Conservation (phyloP, 2,329 filamentous ascomycete genomes). For the Penicillium sp. region DNA sequence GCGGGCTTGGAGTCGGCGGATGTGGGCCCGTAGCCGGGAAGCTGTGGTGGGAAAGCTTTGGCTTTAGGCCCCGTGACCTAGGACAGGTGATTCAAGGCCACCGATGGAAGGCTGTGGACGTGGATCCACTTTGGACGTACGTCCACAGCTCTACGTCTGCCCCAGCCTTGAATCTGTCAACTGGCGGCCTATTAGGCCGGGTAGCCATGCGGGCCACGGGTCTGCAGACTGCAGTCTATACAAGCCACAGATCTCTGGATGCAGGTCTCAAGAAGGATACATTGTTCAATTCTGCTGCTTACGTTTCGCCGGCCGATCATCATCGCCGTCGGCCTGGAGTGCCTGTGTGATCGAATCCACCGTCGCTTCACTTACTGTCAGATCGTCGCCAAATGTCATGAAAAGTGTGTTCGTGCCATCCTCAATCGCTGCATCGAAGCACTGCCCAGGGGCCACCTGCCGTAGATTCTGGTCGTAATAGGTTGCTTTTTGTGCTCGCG, state of each 20-base stretch:
- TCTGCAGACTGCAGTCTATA: constrained; percentile 6
- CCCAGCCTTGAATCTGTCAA: not conserved
- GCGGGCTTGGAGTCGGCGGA: constrained; percentile 15
- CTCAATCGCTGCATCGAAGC: constrained; percentile 26
- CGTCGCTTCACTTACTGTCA: constrained; percentile 16
- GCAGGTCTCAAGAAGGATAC: not conserved
- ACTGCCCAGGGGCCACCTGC: constrained; percentile 23
- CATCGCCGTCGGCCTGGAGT: constrained; percentile 9
- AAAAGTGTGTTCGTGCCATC: constrained; percentile 29
- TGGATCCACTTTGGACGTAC: constrained; percentile 14
- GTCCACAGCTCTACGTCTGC: constrained; percentile 8
- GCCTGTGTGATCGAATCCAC: constrained; percentile 14
- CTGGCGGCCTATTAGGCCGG: constrained; percentile 5
- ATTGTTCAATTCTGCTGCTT: constrained; percentile 6
- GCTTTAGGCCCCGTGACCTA: constrained; percentile 11
- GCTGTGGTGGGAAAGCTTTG: constrained; percentile 13
- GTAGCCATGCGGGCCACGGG: not conserved
- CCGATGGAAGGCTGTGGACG: not conserved
- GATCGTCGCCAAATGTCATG: constrained; percentile 22
- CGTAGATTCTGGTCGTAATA: constrained; percentile 29
- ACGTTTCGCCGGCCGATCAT: constrained; percentile 16
- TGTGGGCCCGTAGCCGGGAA: constrained; percentile 10
- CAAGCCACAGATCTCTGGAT: not conserved
- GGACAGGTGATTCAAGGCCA: constrained; percentile 12
- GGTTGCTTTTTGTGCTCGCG: constrained; percentile 19